These are phyloP conservation scores for Rhododendron mucronatum DNA, from an alignment of 148 eudicot genomes.

Conservation along the genomic window DNA sequence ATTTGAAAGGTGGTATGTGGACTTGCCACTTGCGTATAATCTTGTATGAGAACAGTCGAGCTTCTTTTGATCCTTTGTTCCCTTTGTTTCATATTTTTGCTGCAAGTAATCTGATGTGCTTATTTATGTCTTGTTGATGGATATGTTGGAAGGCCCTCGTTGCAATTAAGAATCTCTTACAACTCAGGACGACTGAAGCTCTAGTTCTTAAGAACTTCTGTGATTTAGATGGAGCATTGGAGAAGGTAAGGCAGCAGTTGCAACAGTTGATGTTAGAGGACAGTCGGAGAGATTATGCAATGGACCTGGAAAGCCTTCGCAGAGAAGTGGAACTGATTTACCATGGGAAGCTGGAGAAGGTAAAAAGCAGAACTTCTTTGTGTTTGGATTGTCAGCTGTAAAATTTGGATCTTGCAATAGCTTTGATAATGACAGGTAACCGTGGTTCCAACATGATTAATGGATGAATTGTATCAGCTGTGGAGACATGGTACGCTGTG, in stretches of 20 bases:
- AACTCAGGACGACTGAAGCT: constrained; percentile 48
- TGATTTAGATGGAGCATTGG: constrained; percentile 56
- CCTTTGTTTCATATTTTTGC: neutral
- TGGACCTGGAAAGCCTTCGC: constrained; percentile 73
- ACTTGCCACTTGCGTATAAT: neutral
- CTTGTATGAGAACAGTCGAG: neutral
- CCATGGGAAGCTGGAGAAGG: constrained; percentile 54
- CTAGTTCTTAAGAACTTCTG: constrained; percentile 57
- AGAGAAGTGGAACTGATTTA: constrained; percentile 73
- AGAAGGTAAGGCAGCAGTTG: constrained; percentile 56
- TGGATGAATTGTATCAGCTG: neutral
- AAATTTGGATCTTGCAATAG: neutral
- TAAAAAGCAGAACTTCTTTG: neutral
- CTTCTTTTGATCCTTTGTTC: neutral
- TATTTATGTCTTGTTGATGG: constrained; percentile 6
- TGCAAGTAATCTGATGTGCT: neutral
- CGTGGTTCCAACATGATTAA: constrained; percentile 46
- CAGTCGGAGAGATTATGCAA: constrained; percentile 50
- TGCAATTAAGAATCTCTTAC: constrained; percentile 63
- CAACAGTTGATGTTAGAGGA: constrained; percentile 54
- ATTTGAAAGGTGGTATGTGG: neutral
- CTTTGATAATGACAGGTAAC: constrained; percentile 34
- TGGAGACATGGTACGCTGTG: neutral
- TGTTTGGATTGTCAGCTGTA: neutral
- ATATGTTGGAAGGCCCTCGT: constrained; percentile 52